A percentile compares a stretch with the other conserved stretches of the same genome.
These are phyloP conservation scores for Glonium stellatum DNA, from an alignment of 495 filamentous ascomycete species.

Conservation along the genomic window DNA sequence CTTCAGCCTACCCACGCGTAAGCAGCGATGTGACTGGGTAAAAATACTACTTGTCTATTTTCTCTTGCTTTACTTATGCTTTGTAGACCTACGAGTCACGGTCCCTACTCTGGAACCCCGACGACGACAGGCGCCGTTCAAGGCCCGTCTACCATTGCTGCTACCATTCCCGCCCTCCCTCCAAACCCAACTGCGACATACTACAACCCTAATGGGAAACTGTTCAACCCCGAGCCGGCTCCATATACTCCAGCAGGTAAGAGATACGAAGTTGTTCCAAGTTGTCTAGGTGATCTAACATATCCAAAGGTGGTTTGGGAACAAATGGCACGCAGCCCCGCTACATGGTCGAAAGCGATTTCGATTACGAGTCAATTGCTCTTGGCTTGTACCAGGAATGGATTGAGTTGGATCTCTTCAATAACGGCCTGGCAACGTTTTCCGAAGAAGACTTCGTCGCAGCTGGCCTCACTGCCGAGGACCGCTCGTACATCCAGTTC, in stretches of 20 bases:
- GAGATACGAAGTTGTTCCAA: neutral
- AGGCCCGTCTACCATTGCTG: conserved; percentile 24
- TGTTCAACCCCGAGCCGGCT: conserved; percentile 57
- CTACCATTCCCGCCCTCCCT: conserved; percentile 28
- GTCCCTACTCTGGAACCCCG: conserved; percentile 33
- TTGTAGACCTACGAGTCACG: conserved; percentile 36
- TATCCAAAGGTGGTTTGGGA: conserved; percentile 48
- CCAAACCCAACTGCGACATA: conserved; percentile 39
- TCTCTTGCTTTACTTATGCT: conserved; percentile 6
- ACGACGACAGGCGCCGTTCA: conserved; percentile 37
- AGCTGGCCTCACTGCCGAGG: conserved; percentile 59
- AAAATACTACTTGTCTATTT: neutral
- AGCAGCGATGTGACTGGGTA: neutral
- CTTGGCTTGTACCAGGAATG: conserved; percentile 75
- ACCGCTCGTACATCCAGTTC: conserved; percentile 66
- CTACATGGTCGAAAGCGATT: conserved; percentile 47
- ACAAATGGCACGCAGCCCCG: conserved; percentile 72
- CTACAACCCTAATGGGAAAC: conserved; percentile 66
- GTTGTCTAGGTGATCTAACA: neutral
- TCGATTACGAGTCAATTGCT: conserved; percentile 34
- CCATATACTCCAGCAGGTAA: conserved; percentile 65
- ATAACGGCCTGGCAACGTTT: conserved; percentile 67
- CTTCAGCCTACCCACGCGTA: neutral
- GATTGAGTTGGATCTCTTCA: conserved; percentile 85
- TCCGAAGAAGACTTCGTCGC: conserved; percentile 60